phyloP scores from a whole-genome alignment of 202 grass and related monocot genomes.

The Saccharum hybrid region DNA sequence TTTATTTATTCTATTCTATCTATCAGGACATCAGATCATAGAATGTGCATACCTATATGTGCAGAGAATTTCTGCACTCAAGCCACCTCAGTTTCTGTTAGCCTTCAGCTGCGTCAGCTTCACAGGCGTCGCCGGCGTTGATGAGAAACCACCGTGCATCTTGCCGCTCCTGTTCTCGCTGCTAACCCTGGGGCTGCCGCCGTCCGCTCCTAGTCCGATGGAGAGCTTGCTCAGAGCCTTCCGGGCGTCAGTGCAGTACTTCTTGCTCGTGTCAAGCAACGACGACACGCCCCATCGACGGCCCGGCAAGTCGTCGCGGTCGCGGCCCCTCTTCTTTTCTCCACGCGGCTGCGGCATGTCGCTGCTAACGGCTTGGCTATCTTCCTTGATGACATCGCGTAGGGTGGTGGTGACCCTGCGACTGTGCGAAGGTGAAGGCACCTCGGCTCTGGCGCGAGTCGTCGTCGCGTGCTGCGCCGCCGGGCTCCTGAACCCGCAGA shows the following conservation, averaged over 20 bases:
- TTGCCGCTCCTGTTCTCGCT: constrained; percentile 39
- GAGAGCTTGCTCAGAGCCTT: constrained; percentile 67
- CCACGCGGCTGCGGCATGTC: constrained; percentile 39
- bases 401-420: constrained; percentile 33
- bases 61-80: constrained; percentile 10
- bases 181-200: constrained; percentile 25
- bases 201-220: constrained; percentile 42
- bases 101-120: constrained; percentile 51
- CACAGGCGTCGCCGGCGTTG: constrained; percentile 32
- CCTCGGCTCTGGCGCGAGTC: constrained; percentile 4
- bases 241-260: constrained; percentile 58
- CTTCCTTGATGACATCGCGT: constrained; percentile 44
- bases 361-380: constrained; percentile 21
- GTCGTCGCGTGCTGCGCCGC: neutral
- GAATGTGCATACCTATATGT: constrained; percentile 11
- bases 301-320: constrained; percentile 42
- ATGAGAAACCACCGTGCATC: neutral
- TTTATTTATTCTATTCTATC: constrained; percentile 36
- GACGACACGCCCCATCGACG: constrained; percentile 64
- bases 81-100: constrained; percentile 38
- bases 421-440: neutral
- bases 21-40: constrained; percentile 16
- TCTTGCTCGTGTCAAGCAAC: constrained; percentile 73
- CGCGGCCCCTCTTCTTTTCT: constrained; percentile 57
- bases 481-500: constrained; percentile 57